These are phyloP conservation scores for Cladosporium sp. DNA, from an alignment of 2,329 filamentous ascomycete species.

Conservation along the genomic window DNA sequence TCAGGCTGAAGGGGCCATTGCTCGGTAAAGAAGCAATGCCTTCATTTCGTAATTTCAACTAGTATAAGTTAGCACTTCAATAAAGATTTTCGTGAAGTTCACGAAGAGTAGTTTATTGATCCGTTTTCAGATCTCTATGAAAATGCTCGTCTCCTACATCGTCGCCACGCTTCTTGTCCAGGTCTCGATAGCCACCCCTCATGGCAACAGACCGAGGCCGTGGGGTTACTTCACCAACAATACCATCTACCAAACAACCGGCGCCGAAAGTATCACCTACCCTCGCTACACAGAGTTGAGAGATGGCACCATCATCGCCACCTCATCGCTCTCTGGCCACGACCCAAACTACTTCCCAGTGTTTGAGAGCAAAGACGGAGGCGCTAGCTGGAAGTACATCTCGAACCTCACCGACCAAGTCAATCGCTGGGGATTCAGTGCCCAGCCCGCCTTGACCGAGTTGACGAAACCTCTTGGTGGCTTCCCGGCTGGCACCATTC, in stretches of 20 bases:
- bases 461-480: slow-evolving; percentile 8
- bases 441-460: slow-evolving; percentile 15
- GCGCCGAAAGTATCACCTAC: slow-evolving; percentile 12
- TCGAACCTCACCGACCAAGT: slow-evolving; percentile 17
- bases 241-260: slow-evolving; percentile 15
- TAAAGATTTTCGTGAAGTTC: background rate
- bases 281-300: slow-evolving; percentile 14
- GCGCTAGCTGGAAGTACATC: slow-evolving; percentile 16
- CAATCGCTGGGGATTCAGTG: slow-evolving; percentile 16
- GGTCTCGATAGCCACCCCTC: slow-evolving; percentile 3
- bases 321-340: slow-evolving; percentile 10
- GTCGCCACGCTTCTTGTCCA: slow-evolving; percentile 5
- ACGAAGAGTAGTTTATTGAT: background rate
- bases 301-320: slow-evolving; percentile 16
- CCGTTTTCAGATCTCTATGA: background rate
- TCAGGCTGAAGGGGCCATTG: slow-evolving; percentile 7
- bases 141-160: slow-evolving; percentile 9
- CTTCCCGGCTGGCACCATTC: slow-evolving; percentile 15
- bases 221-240: slow-evolving; percentile 16
- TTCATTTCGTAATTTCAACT: background rate
- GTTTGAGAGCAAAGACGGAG: slow-evolving; percentile 16
- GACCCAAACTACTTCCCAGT: slow-evolving; percentile 14
- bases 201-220: slow-evolving; percentile 5
- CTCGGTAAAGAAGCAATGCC: background rate
- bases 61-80: background rate